A percentile compares a stretch with the other conserved stretches of the same genome.
phyloP scores from a whole-genome alignment of 257 asterid genomes.

The Solanum stenotomum region DNA sequence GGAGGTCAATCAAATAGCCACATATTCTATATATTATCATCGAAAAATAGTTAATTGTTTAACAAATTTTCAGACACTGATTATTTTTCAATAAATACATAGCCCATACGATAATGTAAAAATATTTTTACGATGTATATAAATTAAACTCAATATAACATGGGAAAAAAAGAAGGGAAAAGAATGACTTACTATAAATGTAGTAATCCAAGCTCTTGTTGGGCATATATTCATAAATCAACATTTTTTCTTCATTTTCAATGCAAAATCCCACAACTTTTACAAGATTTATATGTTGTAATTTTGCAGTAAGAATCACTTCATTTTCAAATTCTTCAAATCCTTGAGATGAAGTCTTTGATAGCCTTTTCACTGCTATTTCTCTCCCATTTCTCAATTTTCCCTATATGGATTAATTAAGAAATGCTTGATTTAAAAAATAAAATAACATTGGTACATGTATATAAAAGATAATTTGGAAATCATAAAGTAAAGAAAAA shows the following conservation, averaged over 20 bases:
- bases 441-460: no score
- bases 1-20: not conserved
- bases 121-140: not conserved
- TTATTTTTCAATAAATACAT: not conserved
- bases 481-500: not conserved
- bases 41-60: no score
- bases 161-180: not conserved
- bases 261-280: conserved; percentile 15
- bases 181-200: not conserved
- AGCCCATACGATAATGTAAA: not conserved
- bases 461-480: not conserved
- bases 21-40: not conserved
- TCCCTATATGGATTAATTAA: not conserved
- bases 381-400: not conserved
- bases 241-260: conserved; percentile 13
- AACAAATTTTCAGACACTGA: not conserved
- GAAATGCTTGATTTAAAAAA: no score
- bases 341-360: not conserved
- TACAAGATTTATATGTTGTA: conserved; percentile 12
- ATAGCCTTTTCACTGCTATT: not conserved
- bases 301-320: conserved; percentile 6
- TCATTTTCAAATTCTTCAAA: conserved; percentile 14
- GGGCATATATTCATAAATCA: conserved; percentile 16
- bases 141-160: not conserved
- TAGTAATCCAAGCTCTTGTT: conserved; percentile 15